Conservation (phyloP, 495 filamentous ascomycete genomes). For the Annulohypoxylon stygium region DNA sequence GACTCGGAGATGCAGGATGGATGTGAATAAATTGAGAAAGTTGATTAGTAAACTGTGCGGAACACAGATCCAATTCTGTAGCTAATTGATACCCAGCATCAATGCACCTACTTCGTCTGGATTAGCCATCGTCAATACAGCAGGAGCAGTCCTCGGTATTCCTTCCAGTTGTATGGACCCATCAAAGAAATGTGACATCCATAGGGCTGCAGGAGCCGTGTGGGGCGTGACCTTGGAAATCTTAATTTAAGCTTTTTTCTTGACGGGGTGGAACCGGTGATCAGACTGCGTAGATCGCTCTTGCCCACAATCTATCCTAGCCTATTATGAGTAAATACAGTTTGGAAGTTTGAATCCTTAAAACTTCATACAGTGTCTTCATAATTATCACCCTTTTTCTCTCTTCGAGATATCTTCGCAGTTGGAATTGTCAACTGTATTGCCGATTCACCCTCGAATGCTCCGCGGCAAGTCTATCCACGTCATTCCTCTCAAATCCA, state of each 20-base stretch:
- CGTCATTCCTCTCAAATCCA: conserved; percentile 46
- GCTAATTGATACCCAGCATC: not conserved
- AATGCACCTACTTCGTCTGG: not conserved
- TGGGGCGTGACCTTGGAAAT: not conserved
- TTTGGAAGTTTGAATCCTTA: not conserved
- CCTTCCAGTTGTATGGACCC: not conserved
- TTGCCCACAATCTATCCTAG: not conserved
- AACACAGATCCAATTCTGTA: not conserved
- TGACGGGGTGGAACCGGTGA: not conserved
- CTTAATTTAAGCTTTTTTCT: conserved; percentile 1
- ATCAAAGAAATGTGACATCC: not conserved
- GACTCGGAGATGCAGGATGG: too few species aligned
- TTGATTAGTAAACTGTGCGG: not conserved
- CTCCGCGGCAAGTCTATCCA: conserved; percentile 38
- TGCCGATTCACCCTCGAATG: conserved; percentile 20
- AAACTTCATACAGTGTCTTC: not conserved
- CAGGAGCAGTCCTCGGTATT: not conserved
- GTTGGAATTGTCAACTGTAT: not conserved
- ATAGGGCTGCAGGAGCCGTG: not conserved
- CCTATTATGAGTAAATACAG: not conserved
- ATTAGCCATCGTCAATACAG: not conserved
- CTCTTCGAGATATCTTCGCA: not conserved
- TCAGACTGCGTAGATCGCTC: not conserved
- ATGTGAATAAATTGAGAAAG: too few species aligned
- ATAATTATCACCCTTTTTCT: not conserved